These are phyloP conservation scores for Triangularia verruculosa DNA, from an alignment of 2,329 filamentous ascomycete genomes.

Conservation along the genomic window DNA sequence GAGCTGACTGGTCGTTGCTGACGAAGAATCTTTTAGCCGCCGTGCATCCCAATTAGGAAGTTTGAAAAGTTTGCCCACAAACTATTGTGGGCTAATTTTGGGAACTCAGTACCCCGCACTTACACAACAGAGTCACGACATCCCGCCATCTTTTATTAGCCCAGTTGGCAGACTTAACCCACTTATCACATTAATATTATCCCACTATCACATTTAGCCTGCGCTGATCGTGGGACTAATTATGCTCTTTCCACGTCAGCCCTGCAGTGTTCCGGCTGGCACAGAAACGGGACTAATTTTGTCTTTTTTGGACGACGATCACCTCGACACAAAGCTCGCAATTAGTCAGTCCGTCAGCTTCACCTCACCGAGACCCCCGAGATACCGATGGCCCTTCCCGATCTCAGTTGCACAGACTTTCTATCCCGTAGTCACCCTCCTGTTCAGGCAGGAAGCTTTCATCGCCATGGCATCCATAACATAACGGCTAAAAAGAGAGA, in stretches of 20 bases:
- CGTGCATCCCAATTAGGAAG: slow-evolving; percentile 18
- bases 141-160: slow-evolving; percentile 10
- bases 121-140: not conserved
- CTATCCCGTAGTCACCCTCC: slow-evolving; percentile 6
- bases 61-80: slow-evolving; percentile 15
- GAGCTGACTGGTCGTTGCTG: slow-evolving; percentile 1
- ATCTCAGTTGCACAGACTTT: slow-evolving; percentile 11
- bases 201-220: slow-evolving; percentile 8
- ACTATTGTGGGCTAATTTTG: slow-evolving; percentile 28
- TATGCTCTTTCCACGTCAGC: not conserved
- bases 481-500: slow-evolving; percentile 23
- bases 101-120: slow-evolving; percentile 1
- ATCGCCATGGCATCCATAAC: slow-evolving; percentile 7
- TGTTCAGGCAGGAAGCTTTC: not conserved
- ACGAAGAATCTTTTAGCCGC: slow-evolving; percentile 27
- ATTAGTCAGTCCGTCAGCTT: not conserved
- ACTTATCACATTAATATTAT: slow-evolving; percentile 8
- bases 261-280: not conserved
- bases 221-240: slow-evolving; percentile 1
- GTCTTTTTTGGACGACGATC: not conserved
- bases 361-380: slow-evolving; percentile 15
- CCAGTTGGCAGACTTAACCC: not conserved
- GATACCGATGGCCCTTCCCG: not conserved
- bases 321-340: too few species aligned
- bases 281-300: slow-evolving; percentile 5